Percentiles rank a stretch among this genome's conserved stretches.
phyloP scores from a whole-genome alignment of 1,284 basidiomycete genomes.

The Rhodofomes roseus region DNA sequence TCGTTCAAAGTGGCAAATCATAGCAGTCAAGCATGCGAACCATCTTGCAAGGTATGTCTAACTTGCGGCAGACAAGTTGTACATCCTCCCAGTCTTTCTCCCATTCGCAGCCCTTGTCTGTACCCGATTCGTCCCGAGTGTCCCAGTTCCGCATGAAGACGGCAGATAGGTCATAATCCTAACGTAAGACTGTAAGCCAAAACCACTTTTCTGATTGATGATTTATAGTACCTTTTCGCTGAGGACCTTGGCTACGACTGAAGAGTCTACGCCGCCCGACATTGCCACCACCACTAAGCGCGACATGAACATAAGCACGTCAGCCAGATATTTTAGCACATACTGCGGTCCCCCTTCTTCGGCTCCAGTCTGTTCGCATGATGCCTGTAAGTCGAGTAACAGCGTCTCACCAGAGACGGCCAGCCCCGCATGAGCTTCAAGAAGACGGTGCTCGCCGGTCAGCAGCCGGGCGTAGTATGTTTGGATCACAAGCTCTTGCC shows the following conservation, averaged over 20 bases:
- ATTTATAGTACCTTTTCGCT: conserved; percentile 49
- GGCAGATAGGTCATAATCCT: conserved; percentile 82
- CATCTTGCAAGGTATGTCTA: conserved; percentile 66
- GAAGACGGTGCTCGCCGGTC: not conserved
- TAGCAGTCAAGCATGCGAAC: conserved; percentile 34
- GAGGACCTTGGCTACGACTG: conserved; percentile 77
- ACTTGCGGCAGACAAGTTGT: conserved; percentile 67
- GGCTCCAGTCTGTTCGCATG: conserved; percentile 17
- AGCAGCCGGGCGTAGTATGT: not conserved
- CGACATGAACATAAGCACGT: not conserved
- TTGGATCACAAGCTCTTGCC: conserved; percentile 9
- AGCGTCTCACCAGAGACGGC: conserved; percentile 17
- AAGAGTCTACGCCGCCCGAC: conserved; percentile 97
- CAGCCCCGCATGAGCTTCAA: conserved; percentile 20
- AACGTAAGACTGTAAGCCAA: not conserved
- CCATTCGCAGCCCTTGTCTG: conserved; percentile 87
- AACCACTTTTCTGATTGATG: not conserved
- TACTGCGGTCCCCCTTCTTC: conserved; percentile 24
- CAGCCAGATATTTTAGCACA: not conserved
- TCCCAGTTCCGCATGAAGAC: conserved; percentile 98
- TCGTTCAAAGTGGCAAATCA: conserved; percentile 5
- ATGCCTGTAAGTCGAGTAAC: conserved; percentile 17
- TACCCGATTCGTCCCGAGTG: conserved; percentile 65
- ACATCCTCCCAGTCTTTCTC: conserved; percentile 95
- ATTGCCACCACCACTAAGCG: conserved; percentile 81